Base-by-base conservation (phyloP, 352 stramenopile genomes). In the Pythium utonaiense region DNA sequence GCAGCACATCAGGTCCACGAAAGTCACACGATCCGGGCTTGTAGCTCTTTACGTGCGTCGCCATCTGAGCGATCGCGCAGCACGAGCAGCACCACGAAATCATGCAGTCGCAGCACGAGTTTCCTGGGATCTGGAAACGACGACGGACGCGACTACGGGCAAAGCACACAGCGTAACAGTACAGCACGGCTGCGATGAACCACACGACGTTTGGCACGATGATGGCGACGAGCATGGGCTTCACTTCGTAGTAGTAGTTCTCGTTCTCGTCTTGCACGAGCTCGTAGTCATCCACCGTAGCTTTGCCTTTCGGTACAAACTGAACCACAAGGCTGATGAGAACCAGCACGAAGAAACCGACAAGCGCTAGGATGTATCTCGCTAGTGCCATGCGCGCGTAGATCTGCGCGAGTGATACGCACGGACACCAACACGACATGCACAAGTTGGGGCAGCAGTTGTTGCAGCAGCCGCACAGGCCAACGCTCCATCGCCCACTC, bases 381-480 rank as follows among this genome's bases (percentile, higher is more conserved):
- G 27, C n/a, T 10, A 74, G 1, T 5, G 56, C 66, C 17, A 70
- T n/a, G 7, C 66, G 66, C 27, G 66, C 47, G 34, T 57, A 53
- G 34, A 64, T 51, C 28, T 64, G 57, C 19, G 57, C 47, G 12
- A 64, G 49, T 24, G 64, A 60, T 3, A 75, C 57, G 41, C 67
- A 75, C n/a, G 67, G 64, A 34, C 57, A 69, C 45, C 27, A 70
- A 48, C 34, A 70, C 24, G 59, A 34, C 67, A 75, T 69, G 45
- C 62, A 50, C 21, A 60, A 49, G 51, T 76, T 76, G 16, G 66
- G 69, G 9, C 66, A 34, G 34, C 59, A 66, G 65, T 63, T 53
- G 21, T 45, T 31, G 57, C 65, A 63, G 65, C 66, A 76, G 28
- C 60, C 69, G 53, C 63, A 74, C 14, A 74, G 50, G 24, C 47